Conservation (phyloP, 2,329 filamentous ascomycete species). For the Sporothrix pseudoabietina region DNA sequence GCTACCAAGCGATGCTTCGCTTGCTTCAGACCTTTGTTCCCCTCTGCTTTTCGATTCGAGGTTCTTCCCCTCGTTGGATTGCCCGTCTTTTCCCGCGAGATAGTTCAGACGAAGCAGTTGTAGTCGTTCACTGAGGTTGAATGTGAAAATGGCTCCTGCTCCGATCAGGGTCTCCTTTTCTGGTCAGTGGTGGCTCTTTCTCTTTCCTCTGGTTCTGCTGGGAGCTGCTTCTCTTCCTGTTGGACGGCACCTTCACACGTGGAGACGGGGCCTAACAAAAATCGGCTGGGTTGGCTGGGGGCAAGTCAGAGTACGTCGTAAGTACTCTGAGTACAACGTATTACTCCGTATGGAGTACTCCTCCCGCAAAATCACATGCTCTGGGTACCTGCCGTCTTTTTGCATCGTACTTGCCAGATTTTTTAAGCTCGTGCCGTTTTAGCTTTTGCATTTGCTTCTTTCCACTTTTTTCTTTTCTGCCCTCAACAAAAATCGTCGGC, state of each 20-base stretch:
- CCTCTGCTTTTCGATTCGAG: too few relatives aligned
- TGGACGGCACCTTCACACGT: constrained; percentile 22
- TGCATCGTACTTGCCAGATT: background rate
- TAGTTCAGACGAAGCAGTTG: background rate
- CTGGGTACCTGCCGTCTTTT: background rate
- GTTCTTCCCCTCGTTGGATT: background rate
- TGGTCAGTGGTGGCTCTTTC: background rate
- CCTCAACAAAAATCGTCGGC: constrained; percentile 33
- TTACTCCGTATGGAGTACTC: too few relatives aligned
- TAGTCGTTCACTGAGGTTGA: background rate
- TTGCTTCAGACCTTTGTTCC: background rate
- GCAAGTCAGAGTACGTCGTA: background rate
- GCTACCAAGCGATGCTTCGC: constrained; percentile 1
- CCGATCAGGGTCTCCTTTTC: background rate
- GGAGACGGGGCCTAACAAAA: constrained; percentile 6
- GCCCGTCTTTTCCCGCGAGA: background rate
- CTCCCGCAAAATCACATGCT: background rate
- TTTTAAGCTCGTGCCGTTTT: constrained; percentile 17
- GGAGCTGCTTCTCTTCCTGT: background rate
- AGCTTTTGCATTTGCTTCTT: background rate
- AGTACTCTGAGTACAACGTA: background rate
- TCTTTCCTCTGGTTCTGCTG: background rate
- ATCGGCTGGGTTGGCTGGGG: background rate
- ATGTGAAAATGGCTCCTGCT: background rate
- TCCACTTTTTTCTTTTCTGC: background rate